phyloP scores from a whole-genome alignment of 1,284 basidiomycete genomes.

The Irpex rosettiformis region DNA sequence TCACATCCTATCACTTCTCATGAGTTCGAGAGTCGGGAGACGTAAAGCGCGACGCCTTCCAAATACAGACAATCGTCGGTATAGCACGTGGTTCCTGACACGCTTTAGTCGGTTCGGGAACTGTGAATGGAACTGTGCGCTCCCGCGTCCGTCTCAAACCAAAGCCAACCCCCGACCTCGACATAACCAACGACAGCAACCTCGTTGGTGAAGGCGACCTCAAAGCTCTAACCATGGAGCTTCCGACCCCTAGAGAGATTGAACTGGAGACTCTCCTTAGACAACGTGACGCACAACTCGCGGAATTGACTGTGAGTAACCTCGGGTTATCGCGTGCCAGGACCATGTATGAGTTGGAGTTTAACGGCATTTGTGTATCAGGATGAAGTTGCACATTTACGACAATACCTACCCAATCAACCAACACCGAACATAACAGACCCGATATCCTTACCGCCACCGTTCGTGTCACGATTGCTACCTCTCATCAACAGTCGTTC shows the following conservation, averaged over 20 bases:
- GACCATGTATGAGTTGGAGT: conserved; percentile 9
- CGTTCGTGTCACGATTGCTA: conserved; percentile 61
- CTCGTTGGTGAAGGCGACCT: conserved; percentile 14
- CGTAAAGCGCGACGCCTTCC: no score
- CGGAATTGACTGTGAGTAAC: conserved; percentile 61
- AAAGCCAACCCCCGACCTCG: no score
- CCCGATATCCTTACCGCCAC: conserved; percentile 61
- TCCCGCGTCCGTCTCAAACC: neutral
- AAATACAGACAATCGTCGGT: neutral
- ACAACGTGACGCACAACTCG: conserved; percentile 66
- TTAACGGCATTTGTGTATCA: conserved; percentile 30
- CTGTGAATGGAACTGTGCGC: neutral
- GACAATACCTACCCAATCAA: conserved; percentile 57
- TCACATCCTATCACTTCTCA: no score
- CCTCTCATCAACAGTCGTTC: conserved; percentile 53
- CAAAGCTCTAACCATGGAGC: conserved; percentile 44
- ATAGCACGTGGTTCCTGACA: neutral
- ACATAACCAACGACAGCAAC: conserved; percentile 17
- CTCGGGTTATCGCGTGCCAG: neutral
- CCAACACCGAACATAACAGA: conserved; percentile 55
- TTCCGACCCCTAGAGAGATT: conserved; percentile 69
- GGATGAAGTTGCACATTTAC: conserved; percentile 68
- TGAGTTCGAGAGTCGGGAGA: no score
- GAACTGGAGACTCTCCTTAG: conserved; percentile 73
- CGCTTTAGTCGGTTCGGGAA: neutral